These are phyloP conservation scores for Phaeosphaeria sp. DNA, from an alignment of 2,329 filamentous ascomycete species.

Conservation along the genomic window DNA sequence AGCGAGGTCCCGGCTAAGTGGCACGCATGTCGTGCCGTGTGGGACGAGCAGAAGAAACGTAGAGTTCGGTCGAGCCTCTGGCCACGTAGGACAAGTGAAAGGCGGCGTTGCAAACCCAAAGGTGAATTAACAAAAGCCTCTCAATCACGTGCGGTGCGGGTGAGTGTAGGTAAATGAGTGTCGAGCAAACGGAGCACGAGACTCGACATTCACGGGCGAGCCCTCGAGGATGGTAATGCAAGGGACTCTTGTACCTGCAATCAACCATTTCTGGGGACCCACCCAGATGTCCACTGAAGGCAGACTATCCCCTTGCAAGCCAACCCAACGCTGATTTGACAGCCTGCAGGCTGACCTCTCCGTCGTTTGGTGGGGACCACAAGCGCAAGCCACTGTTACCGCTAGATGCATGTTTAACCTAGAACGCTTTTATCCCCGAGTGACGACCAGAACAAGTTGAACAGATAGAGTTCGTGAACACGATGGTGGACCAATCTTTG, in stretches of 20 bases:
- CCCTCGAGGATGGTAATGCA: slow-evolving; percentile 3
- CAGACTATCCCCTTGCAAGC: not conserved
- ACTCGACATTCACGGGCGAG: slow-evolving; percentile 1
- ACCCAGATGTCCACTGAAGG: not conserved
- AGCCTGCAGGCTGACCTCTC: slow-evolving; percentile 2
- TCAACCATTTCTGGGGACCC: not conserved
- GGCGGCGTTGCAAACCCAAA: slow-evolving; percentile 1
- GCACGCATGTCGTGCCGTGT: slow-evolving; percentile 3
- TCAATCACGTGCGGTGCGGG: slow-evolving; percentile 2
- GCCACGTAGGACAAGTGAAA: not conserved
- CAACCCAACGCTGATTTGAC: slow-evolving; percentile 2
- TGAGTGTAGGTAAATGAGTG: not conserved
- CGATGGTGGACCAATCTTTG: not conserved
- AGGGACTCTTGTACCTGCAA: slow-evolving; percentile 10
- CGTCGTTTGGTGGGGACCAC: slow-evolving; percentile 5
- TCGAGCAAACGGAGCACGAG: not conserved
- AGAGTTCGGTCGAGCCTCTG: not conserved
- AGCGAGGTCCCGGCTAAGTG: slow-evolving; percentile 1
- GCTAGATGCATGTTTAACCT: slow-evolving; percentile 6
- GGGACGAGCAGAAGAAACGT: not conserved
- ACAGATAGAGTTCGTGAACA: not conserved
- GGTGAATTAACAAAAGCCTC: slow-evolving; percentile 9
- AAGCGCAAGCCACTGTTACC: slow-evolving; percentile 6
- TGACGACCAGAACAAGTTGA: not conserved
- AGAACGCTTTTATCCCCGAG: slow-evolving; percentile 10